Evolutionary conservation across 2,329 filamentous ascomycete genomes (phyloP).

Genomic region (Talaromyces pinophilus): DNA sequence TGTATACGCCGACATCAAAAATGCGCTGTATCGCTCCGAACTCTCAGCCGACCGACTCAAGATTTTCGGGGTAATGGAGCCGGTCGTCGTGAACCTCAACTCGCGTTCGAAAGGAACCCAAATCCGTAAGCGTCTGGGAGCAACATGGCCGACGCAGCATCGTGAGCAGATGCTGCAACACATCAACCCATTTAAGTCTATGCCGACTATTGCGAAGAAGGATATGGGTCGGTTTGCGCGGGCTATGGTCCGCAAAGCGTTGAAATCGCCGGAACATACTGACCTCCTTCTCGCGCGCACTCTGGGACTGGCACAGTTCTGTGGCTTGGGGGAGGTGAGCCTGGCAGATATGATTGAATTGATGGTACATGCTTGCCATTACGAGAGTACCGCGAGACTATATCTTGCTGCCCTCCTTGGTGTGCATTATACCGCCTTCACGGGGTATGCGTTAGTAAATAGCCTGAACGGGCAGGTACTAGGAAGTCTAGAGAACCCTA

Average conservation of each 20-base stretch:
- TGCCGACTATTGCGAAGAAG: slow-evolving; percentile 5
- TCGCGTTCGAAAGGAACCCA: neutral
- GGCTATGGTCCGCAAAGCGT: slow-evolving; percentile 3
- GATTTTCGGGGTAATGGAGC: neutral
- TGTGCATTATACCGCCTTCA: slow-evolving; percentile 1
- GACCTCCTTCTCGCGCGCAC: neutral
- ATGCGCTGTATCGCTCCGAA: neutral
- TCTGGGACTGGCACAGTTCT: slow-evolving; percentile 8
- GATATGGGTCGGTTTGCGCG: slow-evolving; percentile 7
- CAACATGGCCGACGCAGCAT: neutral
- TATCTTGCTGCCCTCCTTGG: neutral
- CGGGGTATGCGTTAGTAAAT: neutral
- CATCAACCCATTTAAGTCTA: neutral
- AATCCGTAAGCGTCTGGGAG: neutral
- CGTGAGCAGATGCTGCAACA: neutral
- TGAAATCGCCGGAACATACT: neutral
- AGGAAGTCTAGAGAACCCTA: neutral
- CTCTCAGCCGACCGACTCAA: neutral
- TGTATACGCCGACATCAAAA: neutral
- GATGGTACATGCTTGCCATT: slow-evolving; percentile 6
- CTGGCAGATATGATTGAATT: slow-evolving; percentile 7
- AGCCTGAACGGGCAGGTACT: neutral
- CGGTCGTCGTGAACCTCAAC: neutral
- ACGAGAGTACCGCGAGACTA: slow-evolving; percentile 2
- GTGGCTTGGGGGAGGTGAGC: neutral